Conservation (phyloP, 108 stramenopile genomes). For the Cyclostephanos tholiformis region DNA sequence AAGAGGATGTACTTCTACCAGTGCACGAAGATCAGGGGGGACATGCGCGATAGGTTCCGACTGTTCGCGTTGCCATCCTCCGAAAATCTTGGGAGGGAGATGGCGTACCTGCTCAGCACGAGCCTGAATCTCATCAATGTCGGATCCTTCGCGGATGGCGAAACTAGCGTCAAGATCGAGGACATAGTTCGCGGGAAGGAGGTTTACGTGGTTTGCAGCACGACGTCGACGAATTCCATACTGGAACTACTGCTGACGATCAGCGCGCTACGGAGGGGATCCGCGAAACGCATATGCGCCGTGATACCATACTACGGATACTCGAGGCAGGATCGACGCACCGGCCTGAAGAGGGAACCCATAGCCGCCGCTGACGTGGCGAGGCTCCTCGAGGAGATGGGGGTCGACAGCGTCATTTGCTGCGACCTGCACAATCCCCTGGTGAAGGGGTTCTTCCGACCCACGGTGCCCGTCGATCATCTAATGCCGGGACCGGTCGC, state of each 20-base stretch:
- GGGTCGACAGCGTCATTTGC: conserved; percentile 88
- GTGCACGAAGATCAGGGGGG: conserved; percentile 53
- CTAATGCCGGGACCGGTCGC: conserved; percentile 86
- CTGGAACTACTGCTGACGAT: conserved; percentile 83
- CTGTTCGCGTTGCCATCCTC: conserved; percentile 77
- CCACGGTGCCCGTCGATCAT: conserved; percentile 81
- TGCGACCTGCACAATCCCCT: conserved; percentile 80
- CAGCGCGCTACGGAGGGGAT: conserved; percentile 71
- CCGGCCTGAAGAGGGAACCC: conserved; percentile 63
- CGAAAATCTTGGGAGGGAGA: conserved; percentile 67
- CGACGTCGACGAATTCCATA: conserved; percentile 66
- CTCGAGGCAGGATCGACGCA: conserved; percentile 70
- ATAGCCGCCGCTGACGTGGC: conserved; percentile 90
- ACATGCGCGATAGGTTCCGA: conserved; percentile 60
- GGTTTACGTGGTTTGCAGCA: conserved; percentile 77
- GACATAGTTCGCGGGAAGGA: conserved; percentile 83
- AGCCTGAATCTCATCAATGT: conserved; percentile 63
- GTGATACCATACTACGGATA: conserved; percentile 94
- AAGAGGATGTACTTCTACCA: conserved; percentile 82
- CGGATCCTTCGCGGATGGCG: conserved; percentile 83
- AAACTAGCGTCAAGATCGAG: conserved; percentile 65
- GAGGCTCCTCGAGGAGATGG: conserved; percentile 80
- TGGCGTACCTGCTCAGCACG: conserved; percentile 78
- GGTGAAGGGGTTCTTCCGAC: conserved; percentile 75
- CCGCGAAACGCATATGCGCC: conserved; percentile 81